Evolutionary conservation across 78 protist species (phyloP), one percentile per base, ranked within the genome.

Genomic region (Dictyostelium firmibasis): DNA sequence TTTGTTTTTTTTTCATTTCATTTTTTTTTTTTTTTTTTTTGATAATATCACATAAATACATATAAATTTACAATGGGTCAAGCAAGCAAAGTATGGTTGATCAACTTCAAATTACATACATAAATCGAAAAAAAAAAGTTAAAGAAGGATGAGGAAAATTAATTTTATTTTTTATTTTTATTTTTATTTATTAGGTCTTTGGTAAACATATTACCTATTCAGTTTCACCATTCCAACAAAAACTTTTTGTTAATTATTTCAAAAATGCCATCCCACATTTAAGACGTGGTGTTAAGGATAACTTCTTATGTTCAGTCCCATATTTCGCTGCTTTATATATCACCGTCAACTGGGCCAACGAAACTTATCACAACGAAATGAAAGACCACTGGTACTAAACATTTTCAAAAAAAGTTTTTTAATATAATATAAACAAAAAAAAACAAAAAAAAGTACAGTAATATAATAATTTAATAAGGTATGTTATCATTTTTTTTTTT

Each of bases 211-310:
- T 88, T 74, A 88, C 93, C 0, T 88, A 88, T 50, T 78, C 93
- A 38, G 41, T 88, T 29, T 88, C 93, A 67, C 93, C 93, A 88
- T 88, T 88, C 93, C 83, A 62, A 31, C 93, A 88, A 79, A 88
- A 79, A 50, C 57, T 88, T 62, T 88, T 88, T 88, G 93, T 88
- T 0, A 88, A 88, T 72, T 88, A 88, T 78, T 88, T 88, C 67
- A 77, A 88, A 50, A 88, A 88, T 79, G 93, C 93, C 25, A 62
- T 88, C 35, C 93, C 93, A 88, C 93, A 88, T 53, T 31, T 88
- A 29, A 77, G 47, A 38, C 31, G 93, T 29, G 93, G 93, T 44
- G 47, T 77, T 2, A 38, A 85, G 18, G 85, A 77, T 20, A 53
- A 88, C 60, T 53, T 38, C 23, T 44, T 88, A 29, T 23, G 47